Base-by-base conservation (phyloP, 139 green algal genomes). In the Bryopsis sp. region DNA sequence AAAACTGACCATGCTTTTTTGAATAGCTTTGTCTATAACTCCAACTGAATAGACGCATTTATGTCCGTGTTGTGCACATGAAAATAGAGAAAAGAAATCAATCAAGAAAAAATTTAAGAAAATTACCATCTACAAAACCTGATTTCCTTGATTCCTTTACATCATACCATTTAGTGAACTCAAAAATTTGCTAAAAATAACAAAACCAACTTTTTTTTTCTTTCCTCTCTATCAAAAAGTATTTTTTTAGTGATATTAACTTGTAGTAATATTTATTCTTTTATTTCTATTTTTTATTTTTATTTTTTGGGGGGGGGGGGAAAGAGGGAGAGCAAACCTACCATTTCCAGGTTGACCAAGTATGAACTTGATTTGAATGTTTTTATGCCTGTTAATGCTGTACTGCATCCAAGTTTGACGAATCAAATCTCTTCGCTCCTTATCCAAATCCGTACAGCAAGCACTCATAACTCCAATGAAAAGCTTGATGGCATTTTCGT, bases 401-500 rank as follows among this genome's bases (percentile, higher is more conserved):
- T 46, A 22, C 29, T 39, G 33, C 59, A 48, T 67, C 59, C 59
- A 67, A 29, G 33, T 67, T 39, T 8, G 5, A n/a, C 59, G 32
- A 48, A 67, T 67, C 7, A 7, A 26, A 26, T 67, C 43, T 46
- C 59, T 8, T n/a, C 8, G 6, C 22, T 67, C 31, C 33, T 6
- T 6, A 24, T 15, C 33, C 19, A 47, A 29, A 26, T 67, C 59
- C 28, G 5, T 47, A 31, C 59, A 67, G 19, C 59, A 67, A 26
- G 7, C 31, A 47, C 59, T 67, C 7, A 24, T 67, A 47, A 67
- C 43, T 15, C 31, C 59, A 67, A 67, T 67, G 31, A 67, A 67
- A 15, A 67, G 33, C 19, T 28, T 15, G 24, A 61, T 50, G 43
- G 11, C 43, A 26, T 50, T 50, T 50, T 26, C 43, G 43, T 50